A percentile compares a stretch with the other conserved stretches of the same genome.
phyloP scores from a whole-genome alignment of 495 filamentous ascomycete genomes.

The Neurospora pannonica region DNA sequence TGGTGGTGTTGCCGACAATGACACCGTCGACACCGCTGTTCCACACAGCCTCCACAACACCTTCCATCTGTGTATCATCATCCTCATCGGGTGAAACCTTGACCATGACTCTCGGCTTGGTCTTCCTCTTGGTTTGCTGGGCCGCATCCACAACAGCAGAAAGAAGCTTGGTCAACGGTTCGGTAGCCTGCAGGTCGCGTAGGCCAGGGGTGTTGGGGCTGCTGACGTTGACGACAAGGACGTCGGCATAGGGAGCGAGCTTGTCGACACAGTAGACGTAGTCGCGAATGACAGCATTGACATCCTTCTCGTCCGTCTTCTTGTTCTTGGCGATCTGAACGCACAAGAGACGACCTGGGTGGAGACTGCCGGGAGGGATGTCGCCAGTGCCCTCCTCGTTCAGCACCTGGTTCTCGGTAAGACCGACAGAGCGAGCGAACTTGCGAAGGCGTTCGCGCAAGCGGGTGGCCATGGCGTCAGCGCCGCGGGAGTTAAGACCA shows the following conservation, averaged over 20 bases:
- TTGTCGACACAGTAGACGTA: slow-evolving; percentile 79
- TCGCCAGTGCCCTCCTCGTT: slow-evolving; percentile 55
- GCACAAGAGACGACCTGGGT: slow-evolving; percentile 63
- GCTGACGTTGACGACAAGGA: slow-evolving; percentile 93
- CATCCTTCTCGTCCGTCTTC: slow-evolving; percentile 69
- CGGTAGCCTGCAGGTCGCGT: slow-evolving; percentile 69
- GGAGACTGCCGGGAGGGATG: slow-evolving; percentile 62
- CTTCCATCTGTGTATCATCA: slow-evolving; percentile 65
- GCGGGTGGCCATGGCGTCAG: slow-evolving; percentile 71
- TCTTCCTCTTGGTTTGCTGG: slow-evolving; percentile 51
- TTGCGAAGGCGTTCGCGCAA: slow-evolving; percentile 68
- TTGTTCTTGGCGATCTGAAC: slow-evolving; percentile 99
- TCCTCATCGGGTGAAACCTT: slow-evolving; percentile 97
- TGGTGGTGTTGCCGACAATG: slow-evolving; percentile 97
- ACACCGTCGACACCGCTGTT: slow-evolving; percentile 81
- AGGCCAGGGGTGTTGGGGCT: slow-evolving; percentile 92
- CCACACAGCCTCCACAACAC: slow-evolving; percentile 81
- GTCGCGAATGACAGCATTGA: slow-evolving; percentile 72
- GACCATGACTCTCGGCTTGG: slow-evolving; percentile 82
- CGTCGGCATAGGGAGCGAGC: slow-evolving; percentile 79
- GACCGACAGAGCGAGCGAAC: slow-evolving; percentile 61
- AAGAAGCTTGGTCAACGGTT: slow-evolving; percentile 70
- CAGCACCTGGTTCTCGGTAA: slow-evolving; percentile 62
- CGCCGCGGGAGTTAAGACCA: slow-evolving; percentile 85
- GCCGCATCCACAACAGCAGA: slow-evolving; percentile 75